These are phyloP conservation scores for Dunaliella primolecta DNA, from an alignment of 139 green algal genomes.

Conservation along the genomic window DNA sequence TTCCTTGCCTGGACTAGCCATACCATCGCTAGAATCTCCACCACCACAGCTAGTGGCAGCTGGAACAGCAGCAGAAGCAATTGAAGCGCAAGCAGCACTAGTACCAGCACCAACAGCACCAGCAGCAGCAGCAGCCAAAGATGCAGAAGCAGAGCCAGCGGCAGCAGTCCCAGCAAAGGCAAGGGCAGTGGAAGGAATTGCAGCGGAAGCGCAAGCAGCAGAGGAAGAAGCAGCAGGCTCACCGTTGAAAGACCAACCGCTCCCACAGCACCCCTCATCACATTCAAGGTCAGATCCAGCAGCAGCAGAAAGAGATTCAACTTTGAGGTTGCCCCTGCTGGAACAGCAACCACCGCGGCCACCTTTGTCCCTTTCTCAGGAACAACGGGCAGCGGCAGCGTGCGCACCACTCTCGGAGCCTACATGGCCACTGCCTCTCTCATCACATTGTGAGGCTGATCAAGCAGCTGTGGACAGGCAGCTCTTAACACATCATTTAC, in stretches of 20 bases:
- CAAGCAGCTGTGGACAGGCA: too few species aligned
- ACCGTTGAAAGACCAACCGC: not conserved
- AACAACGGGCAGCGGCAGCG: too few species aligned
- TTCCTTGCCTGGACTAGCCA: too few species aligned
- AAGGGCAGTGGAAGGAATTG: not conserved
- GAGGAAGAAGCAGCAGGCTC: not conserved
- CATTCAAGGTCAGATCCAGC: not conserved
- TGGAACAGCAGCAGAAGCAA: conserved; percentile 3
- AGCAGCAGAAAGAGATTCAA: not conserved
- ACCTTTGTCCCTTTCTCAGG: too few species aligned
- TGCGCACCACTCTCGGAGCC: too few species aligned
- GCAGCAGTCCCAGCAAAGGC: not conserved
- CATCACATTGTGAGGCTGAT: too few species aligned
- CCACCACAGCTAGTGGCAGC: too few species aligned
- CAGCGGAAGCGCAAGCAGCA: not conserved
- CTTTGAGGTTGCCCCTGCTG: too few species aligned
- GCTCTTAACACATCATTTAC: too few species aligned
- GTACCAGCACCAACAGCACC: conserved; percentile 6
- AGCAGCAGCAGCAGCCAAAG: not conserved
- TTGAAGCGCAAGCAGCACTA: not conserved
- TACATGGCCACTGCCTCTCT: too few species aligned
- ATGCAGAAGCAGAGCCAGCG: not conserved
- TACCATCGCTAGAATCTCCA: too few species aligned
- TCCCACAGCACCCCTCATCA: not conserved
- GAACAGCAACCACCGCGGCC: too few species aligned